Base-by-base conservation (phyloP, 495 filamentous ascomycete species). In the Penicillium nucicola region DNA sequence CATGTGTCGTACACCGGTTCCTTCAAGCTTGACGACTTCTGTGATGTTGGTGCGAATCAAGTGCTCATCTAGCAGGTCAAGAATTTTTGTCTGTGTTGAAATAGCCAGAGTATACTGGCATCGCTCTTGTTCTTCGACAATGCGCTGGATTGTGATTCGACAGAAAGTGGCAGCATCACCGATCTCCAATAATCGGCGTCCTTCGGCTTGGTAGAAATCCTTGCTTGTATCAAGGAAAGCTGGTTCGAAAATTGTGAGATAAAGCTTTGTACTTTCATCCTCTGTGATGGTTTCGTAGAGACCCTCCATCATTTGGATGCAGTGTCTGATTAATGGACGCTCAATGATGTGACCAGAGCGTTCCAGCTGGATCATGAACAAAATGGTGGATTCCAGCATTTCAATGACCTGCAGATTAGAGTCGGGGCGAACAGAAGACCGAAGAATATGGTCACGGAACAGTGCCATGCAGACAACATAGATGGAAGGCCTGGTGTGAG, bases 331-430 rank as follows among this genome's bases (percentile, higher is more conserved):
- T 7, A 96, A 75, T 20, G 82, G 78, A 55, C 86, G 86, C 64
- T 97, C 86, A 51, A 97, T 91, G 9, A 90, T 83, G 53, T 97
- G 90, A 11, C 92, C 95, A 34, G 89, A 86, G 22, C 95, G 77
- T 60, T 97, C 93, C 80, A 96, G 87, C 40, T 88, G 85, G 48
- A 99, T 86, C 75, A 96, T 88, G 55, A 96, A 91, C 0, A 97
- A 76, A 28, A 96, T 79, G 5, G 96, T 89, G 5, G 83, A 83
- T 55, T 86, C 89, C 19, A 97, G 75, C 13, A 95, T 75, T 34
- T 83, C 77, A 28, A 84, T 84, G 2, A 93, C 79, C 0, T 61
- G 69, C 1, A 67, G 53, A 4, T 71, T 50, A 23, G 77, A 68
- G 13, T 79, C 70, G 3, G 74, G 57, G 8, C 66, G 70, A 6